These are phyloP conservation scores for Agastache rugosa DNA, from an alignment of 257 asterid genomes.

Conservation along the genomic window DNA sequence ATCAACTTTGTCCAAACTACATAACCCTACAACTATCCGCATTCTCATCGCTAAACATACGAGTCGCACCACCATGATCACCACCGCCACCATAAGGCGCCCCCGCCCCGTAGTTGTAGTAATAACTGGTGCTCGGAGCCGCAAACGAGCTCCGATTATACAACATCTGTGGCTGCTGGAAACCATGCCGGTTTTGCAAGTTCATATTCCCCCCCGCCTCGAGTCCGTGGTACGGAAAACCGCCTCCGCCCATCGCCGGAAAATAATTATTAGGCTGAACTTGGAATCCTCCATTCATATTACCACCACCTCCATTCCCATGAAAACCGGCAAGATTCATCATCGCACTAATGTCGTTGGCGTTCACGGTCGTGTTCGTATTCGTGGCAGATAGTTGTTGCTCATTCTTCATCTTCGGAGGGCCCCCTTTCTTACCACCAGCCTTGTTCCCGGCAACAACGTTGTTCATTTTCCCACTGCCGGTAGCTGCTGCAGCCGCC, in stretches of 20 bases:
- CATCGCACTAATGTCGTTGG: conserved; percentile 54
- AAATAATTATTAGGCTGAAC: conserved; percentile 26
- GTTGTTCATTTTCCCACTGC: too few species aligned
- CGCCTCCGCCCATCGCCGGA: conserved; percentile 36
- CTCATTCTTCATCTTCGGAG: conserved; percentile 45
- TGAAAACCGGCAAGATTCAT: conserved; percentile 79
- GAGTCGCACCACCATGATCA: conserved; percentile 43
- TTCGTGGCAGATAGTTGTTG: neutral
- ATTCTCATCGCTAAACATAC: conserved; percentile 71
- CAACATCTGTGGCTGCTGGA: conserved; percentile 75
- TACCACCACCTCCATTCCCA: conserved; percentile 46
- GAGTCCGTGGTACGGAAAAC: conserved; percentile 24
- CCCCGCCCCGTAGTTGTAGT: conserved; percentile 44
- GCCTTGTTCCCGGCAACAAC: too few species aligned
- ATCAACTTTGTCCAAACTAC: conserved; percentile 38
- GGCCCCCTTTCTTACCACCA: conserved; percentile 44
- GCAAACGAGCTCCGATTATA: conserved; percentile 60
- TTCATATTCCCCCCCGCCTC: conserved; percentile 38
- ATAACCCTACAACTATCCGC: conserved; percentile 65
- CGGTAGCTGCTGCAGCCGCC: too few species aligned
- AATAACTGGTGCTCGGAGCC: conserved; percentile 63
- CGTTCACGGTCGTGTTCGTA: conserved; percentile 1
- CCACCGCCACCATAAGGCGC: neutral
- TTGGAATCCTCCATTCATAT: conserved; percentile 15
- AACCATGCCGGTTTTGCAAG: conserved; percentile 53